Evolutionary conservation across 2,329 filamentous ascomycete genomes (phyloP).

Genomic region (Pezicula radicicola): DNA sequence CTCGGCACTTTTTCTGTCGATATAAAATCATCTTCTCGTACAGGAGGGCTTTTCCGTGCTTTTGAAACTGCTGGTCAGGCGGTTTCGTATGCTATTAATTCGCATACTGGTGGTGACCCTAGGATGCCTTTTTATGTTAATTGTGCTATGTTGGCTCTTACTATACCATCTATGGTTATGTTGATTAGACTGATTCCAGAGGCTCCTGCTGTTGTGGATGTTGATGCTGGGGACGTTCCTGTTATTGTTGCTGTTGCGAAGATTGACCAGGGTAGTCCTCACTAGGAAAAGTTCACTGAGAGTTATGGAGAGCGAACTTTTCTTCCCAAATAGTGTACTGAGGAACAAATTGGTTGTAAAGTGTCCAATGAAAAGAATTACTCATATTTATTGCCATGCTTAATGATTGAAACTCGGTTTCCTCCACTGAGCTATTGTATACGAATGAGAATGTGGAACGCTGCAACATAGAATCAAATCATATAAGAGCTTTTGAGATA

Average conservation of each 20-base stretch:
- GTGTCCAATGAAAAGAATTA: no score
- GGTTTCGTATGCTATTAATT: constrained; percentile 28
- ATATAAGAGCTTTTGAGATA: no score
- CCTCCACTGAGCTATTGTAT: no score
- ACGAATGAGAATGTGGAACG: no score
- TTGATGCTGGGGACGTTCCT: constrained; percentile 5
- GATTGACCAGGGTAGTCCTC: neutral
- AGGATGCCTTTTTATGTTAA: constrained; percentile 15
- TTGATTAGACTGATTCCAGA: constrained; percentile 11
- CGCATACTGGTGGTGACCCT: constrained; percentile 10
- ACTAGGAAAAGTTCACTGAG: no score
- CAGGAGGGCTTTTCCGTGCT: constrained; percentile 43
- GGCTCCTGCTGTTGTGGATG: constrained; percentile 2
- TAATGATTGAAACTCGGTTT: no score
- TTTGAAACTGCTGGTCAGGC: constrained; percentile 41
- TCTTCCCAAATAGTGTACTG: no score
- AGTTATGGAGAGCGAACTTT: no score
- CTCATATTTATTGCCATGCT: no score
- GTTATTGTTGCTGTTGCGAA: neutral
- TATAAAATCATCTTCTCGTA: constrained; percentile 35
- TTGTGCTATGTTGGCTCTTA: constrained; percentile 7
- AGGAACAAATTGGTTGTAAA: no score
- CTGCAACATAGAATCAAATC: no score
- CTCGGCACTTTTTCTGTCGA: constrained; percentile 33
- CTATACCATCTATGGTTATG: constrained; percentile 10